These are phyloP conservation scores for Podaxis sp. DNA, from an alignment of 768 basidiomycete genomes.

Conservation along the genomic window DNA sequence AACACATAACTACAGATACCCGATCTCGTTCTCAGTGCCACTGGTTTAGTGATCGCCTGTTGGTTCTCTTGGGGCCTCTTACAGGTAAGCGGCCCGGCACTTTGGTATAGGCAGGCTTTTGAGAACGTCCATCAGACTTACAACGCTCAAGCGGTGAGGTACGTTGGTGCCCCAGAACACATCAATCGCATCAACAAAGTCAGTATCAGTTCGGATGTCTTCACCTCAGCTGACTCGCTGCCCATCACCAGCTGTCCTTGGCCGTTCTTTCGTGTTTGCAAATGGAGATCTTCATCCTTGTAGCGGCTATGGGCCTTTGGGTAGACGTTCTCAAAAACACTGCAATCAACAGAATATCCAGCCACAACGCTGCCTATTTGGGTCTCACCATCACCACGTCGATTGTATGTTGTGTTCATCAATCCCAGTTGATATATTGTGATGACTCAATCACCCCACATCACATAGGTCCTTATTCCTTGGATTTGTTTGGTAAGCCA, in stretches of 20 bases:
- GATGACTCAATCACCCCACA: neutral
- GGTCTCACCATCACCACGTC: constrained; percentile 43
- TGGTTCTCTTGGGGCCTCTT: constrained; percentile 47
- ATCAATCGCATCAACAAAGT: constrained; percentile 48
- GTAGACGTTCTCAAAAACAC: constrained; percentile 50
- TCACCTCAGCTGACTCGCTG: neutral
- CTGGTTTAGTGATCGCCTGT: constrained; percentile 38
- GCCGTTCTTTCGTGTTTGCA: constrained; percentile 53
- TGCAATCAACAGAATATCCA: constrained; percentile 39
- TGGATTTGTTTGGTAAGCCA: constrained; percentile 50
- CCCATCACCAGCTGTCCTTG: constrained; percentile 44
- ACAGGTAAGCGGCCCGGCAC: constrained; percentile 27
- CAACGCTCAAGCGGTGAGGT: constrained; percentile 45
- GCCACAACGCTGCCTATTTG: constrained; percentile 39
- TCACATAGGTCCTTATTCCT: constrained; percentile 43
- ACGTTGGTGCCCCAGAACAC: constrained; percentile 49
- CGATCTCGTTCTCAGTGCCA: constrained; percentile 44
- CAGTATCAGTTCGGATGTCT: neutral
- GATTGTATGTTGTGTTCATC: constrained; percentile 31
- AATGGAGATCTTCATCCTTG: constrained; percentile 49
- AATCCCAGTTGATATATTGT: neutral
- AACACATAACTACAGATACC: constrained; percentile 37
- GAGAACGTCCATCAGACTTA: constrained; percentile 33
- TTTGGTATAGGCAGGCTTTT: neutral
- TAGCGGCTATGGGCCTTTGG: constrained; percentile 54